Evolutionary conservation across 768 basidiomycete species (phyloP), one percentile per base, ranked within the genome.

Genomic region (Postia placenta): DNA sequence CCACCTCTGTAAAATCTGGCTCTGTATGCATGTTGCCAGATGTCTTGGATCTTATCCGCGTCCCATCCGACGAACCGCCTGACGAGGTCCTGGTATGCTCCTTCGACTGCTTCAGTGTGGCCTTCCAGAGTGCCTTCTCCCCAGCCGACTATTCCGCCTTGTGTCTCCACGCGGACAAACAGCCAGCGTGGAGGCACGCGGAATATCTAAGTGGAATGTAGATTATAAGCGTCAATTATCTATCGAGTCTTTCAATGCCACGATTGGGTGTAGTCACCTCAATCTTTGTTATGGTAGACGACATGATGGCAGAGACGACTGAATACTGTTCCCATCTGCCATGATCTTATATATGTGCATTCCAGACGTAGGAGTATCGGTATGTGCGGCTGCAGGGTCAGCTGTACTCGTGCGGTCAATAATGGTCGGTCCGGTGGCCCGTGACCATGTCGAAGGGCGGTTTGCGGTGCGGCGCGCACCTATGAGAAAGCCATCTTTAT

Each of bases 1-100:
- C 84, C 84, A 35, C 81, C 82, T 27, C 84, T 75, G 63, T 86
- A 87, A 65, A 90, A 87, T 27, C 85, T 68, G n/a, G 73, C 75
- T 24, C 81, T 68, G 55, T 81, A 82, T 2, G 79, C 80, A 36
- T 73, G 74, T 57, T 85, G 81, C 79, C 79, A 86, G 50, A 85
- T 83, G 54, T 87, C 83, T 58, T 87, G 77, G 50, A 88, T 87
- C 50, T 75, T 73, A 56, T 81, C 75, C 2, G 81, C 76, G 51
- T 83, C 74, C 67, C 72, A 76, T 24, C 81, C 80, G 4, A 78
- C 59, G 59, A 86, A 83, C 23, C 80, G 72, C 50, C 77, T 69
- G 7, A 68, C 64, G n/a, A 88, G 70, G 55, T 85, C 83, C 20
- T 64, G 56, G 55, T 78, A 73, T 14, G 82, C 80, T 23, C 85